A percentile compares a stretch with the other conserved stretches of the same genome.
phyloP scores from a whole-genome alignment of 345 rosid genomes.

The Gossypioides kirkii region DNA sequence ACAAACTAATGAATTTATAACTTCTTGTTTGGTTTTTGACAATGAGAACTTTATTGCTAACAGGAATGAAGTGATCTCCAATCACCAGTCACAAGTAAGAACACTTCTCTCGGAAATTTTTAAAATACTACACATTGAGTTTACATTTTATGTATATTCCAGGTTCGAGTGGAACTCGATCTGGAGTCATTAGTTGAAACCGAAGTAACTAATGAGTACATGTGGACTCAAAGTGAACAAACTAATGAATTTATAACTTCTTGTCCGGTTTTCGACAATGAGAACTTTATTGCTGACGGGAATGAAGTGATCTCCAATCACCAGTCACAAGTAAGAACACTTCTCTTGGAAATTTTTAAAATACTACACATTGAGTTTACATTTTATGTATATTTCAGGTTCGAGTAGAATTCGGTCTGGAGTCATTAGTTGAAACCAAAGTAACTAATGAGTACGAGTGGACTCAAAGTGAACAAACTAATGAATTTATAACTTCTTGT shows the following conservation, averaged over 20 bases:
- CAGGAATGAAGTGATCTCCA: neutral
- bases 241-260: neutral
- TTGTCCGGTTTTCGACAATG: neutral
- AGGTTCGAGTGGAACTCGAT: neutral
- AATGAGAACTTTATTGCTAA: neutral
- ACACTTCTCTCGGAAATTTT: neutral
- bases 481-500: neutral
- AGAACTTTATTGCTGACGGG: neutral
- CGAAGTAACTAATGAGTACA: neutral
- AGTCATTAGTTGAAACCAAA: neutral
- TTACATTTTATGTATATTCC: neutral
- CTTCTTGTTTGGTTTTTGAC: neutral
- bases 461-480: neutral
- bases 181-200: neutral
- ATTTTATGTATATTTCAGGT: neutral
- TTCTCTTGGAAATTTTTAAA: neutral
- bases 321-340: neutral
- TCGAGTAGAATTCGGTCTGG: too few species aligned
- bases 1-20: neutral
- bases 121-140: neutral
- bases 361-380: neutral
- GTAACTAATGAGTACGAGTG: neutral
- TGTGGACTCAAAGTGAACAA: neutral
- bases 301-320: neutral
- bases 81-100: neutral